phyloP scores from a whole-genome alignment of 2,329 filamentous ascomycete genomes.

The Trichoderma atrobrunneum region DNA sequence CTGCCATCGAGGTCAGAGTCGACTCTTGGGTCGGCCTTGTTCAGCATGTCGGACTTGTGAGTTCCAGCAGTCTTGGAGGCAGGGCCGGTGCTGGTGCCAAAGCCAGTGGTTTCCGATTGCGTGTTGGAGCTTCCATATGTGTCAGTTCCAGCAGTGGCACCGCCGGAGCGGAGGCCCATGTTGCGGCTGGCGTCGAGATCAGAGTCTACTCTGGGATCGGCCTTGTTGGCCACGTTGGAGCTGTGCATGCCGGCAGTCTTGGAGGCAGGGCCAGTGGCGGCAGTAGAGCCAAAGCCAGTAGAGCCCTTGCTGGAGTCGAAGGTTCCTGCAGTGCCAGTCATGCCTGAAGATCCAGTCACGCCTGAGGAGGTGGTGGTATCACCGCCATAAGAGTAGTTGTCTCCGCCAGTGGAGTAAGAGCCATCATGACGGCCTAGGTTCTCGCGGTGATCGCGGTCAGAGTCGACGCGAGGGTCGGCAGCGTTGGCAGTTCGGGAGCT shows the following conservation, averaged over 20 bases:
- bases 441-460: slow-evolving; percentile 23
- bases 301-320: slow-evolving; percentile 8
- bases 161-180: slow-evolving; percentile 25
- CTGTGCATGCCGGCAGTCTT: slow-evolving; percentile 43
- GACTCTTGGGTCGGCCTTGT: slow-evolving; percentile 53
- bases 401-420: slow-evolving; percentile 39
- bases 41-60: slow-evolving; percentile 44
- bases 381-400: slow-evolving; percentile 35
- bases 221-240: slow-evolving; percentile 46
- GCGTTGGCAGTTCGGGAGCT: slow-evolving; percentile 44
- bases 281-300: slow-evolving; percentile 21
- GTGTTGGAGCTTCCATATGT: neutral
- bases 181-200: slow-evolving; percentile 44
- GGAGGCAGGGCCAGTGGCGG: slow-evolving; percentile 23
- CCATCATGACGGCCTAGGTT: slow-evolving; percentile 24
- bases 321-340: slow-evolving; percentile 17
- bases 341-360: slow-evolving; percentile 30
- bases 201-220: slow-evolving; percentile 53
- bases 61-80: slow-evolving; percentile 29
- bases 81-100: neutral
- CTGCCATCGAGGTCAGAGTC: slow-evolving; percentile 50
- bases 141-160: slow-evolving; percentile 6
- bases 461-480: slow-evolving; percentile 51
- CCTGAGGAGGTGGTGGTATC: slow-evolving; percentile 27
- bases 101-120: neutral